These are phyloP conservation scores for Xanthoceras sorbifolium DNA, from an alignment of 345 rosid species.

Conservation along the genomic window DNA sequence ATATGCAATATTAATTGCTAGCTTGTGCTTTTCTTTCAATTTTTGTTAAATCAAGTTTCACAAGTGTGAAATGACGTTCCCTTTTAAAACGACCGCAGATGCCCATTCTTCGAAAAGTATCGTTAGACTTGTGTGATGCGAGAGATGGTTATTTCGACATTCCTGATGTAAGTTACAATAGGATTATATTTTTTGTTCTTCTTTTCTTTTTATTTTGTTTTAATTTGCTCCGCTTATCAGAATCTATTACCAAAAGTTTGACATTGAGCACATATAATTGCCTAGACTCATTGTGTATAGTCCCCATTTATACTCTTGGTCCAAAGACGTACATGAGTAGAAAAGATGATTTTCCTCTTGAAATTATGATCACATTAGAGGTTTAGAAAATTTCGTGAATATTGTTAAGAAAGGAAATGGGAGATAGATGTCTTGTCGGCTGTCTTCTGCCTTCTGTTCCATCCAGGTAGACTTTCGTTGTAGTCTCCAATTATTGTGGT, in stretches of 20 bases:
- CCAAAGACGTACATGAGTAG: background rate
- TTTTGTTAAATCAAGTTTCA: slow-evolving; percentile 3
- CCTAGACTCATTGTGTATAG: background rate
- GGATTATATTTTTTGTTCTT: background rate
- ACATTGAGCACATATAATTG: background rate
- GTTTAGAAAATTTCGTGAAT: background rate
- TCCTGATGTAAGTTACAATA: slow-evolving; percentile 54
- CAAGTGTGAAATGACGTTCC: background rate
- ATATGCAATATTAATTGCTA: background rate
- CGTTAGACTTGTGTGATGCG: slow-evolving; percentile 75
- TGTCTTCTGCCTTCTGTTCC: background rate
- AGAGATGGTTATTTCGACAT: slow-evolving; percentile 59
- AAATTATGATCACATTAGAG: background rate
- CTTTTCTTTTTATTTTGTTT: background rate
- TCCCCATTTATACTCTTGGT: background rate
- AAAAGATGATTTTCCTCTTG: background rate
- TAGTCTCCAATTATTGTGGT: background rate
- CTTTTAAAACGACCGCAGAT: slow-evolving; percentile 39
- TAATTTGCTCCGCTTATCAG: background rate
- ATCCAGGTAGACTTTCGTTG: background rate
- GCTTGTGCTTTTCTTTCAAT: background rate
- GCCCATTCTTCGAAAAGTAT: slow-evolving; percentile 66
- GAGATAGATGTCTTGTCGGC: background rate
- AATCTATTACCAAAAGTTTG: slow-evolving; percentile 3
- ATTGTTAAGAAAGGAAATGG: background rate